Conservation (phyloP, 495 filamentous ascomycete species). For the Physcia stellaris region DNA sequence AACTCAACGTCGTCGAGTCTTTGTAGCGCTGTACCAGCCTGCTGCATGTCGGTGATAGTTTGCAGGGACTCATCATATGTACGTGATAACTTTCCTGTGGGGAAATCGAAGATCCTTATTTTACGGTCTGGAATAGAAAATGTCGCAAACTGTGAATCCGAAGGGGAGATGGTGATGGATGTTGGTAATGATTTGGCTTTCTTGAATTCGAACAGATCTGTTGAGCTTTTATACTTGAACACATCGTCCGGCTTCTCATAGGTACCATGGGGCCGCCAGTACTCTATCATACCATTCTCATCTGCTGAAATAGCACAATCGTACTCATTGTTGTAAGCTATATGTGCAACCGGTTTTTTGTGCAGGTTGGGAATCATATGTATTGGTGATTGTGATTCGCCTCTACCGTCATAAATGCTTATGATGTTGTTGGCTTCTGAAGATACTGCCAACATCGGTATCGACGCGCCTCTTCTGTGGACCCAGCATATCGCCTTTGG, state of each 20-base stretch:
- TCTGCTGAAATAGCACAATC: constrained; percentile 86
- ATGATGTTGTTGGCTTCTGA: constrained; percentile 58
- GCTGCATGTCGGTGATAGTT: constrained; percentile 85
- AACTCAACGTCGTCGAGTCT: constrained; percentile 84
- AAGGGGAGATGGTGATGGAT: constrained; percentile 76
- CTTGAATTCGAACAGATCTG: constrained; percentile 92
- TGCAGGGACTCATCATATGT: constrained; percentile 88
- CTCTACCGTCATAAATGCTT: constrained; percentile 76
- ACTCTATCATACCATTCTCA: constrained; percentile 89
- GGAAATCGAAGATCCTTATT: constrained; percentile 85
- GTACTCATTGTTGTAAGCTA: constrained; percentile 79
- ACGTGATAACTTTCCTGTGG: constrained; percentile 71
- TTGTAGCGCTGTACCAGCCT: constrained; percentile 67
- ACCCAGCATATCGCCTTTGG: constrained; percentile 87
- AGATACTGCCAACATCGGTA: constrained; percentile 85
- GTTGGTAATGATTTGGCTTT: constrained; percentile 79
- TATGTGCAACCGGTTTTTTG: constrained; percentile 59
- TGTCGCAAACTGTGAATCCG: constrained; percentile 71
- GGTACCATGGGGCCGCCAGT: constrained; percentile 68
- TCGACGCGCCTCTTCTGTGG: constrained; percentile 71
- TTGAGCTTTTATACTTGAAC: constrained; percentile 82
- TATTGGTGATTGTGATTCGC: constrained; percentile 58
- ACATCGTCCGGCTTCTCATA: constrained; percentile 90
- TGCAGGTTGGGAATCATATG: constrained; percentile 67
- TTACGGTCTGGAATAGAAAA: constrained; percentile 90